Percentiles rank a stretch among this genome's conserved stretches.
Evolutionary conservation across 164 flowering plant species (phyloP).

Genomic region (Macadamia integrifolia): DNA sequence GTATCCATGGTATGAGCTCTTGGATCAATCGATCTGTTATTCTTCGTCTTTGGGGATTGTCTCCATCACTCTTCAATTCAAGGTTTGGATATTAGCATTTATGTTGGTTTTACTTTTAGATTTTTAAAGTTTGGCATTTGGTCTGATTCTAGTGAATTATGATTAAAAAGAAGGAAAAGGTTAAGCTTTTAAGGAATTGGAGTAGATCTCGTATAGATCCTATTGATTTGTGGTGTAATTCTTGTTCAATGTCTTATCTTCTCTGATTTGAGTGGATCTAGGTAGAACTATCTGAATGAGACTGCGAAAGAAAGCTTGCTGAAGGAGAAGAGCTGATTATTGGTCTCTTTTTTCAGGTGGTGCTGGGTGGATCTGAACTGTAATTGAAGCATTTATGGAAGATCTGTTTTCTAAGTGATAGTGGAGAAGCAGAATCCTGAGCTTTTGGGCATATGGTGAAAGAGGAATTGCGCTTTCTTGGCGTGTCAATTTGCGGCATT

Average conservation of each 20-base stretch:
- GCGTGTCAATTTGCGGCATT: not conserved
- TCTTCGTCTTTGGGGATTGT: not conserved
- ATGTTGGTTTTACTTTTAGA: not conserved
- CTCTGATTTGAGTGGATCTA: slow-evolving; percentile 2
- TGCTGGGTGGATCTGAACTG: not conserved
- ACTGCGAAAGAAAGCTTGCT: not conserved
- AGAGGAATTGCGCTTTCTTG: not conserved
- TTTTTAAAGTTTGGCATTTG: not conserved
- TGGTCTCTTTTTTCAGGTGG: not conserved
- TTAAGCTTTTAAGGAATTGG: not conserved
- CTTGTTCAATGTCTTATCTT: not conserved
- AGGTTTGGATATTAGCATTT: not conserved
- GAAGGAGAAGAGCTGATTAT: not conserved
- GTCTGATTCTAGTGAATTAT: not conserved
- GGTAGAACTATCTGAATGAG: not conserved
- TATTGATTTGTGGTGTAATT: not conserved
- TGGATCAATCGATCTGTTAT: not conserved
- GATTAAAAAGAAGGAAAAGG: not conserved
- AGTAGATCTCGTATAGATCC: not conserved
- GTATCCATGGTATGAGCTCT: slow-evolving; percentile 4
- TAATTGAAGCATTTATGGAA: not conserved
- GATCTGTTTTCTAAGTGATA: not conserved
- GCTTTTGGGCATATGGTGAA: not conserved
- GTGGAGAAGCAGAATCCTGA: slow-evolving; percentile 1
- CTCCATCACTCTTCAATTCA: not conserved